phyloP scores from a whole-genome alignment of 140 eudicot genomes.

The Oenanthe javanica region DNA sequence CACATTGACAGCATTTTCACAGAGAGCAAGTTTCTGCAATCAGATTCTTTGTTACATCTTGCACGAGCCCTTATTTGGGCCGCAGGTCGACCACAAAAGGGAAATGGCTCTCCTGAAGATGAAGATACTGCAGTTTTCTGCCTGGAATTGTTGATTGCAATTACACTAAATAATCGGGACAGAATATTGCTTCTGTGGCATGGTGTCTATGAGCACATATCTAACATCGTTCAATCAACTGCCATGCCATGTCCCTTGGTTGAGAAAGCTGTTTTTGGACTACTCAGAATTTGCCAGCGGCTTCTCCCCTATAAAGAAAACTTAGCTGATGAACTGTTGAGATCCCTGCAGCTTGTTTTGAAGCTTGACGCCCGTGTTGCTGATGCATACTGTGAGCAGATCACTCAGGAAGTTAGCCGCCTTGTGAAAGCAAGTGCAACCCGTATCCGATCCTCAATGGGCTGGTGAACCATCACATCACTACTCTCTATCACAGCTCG shows the following conservation, averaged over 20 bases:
- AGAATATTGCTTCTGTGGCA: conserved; percentile 1
- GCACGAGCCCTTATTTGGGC: conserved; percentile 8
- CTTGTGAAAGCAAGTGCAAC: neutral
- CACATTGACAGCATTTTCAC: conserved; percentile 3
- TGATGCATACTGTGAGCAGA: neutral
- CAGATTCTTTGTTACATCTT: conserved; percentile 9
- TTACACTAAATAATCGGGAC: neutral
- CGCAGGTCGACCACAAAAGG: neutral
- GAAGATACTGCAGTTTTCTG: conserved; percentile 9
- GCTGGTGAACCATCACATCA: conserved; percentile 6
- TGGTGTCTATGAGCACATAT: conserved; percentile 4
- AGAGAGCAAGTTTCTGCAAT: conserved; percentile 8
- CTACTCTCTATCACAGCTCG: neutral
- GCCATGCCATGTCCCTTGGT: neutral
- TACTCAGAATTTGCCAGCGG: conserved; percentile 3
- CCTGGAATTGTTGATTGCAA: conserved; percentile 3
- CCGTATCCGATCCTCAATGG: neutral
- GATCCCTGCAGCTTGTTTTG: conserved; percentile 6
- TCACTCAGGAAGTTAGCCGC: neutral
- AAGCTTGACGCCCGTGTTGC: conserved; percentile 5
- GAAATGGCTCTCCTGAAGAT: conserved; percentile 2
- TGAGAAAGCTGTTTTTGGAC: conserved; percentile 7
- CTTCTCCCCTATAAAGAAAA: conserved; percentile 3
- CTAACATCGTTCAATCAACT: conserved; percentile 1
- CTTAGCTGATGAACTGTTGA: neutral